These are phyloP conservation scores for Simplicillium sp. DNA, from an alignment of 2,329 filamentous ascomycete species.

Conservation along the genomic window DNA sequence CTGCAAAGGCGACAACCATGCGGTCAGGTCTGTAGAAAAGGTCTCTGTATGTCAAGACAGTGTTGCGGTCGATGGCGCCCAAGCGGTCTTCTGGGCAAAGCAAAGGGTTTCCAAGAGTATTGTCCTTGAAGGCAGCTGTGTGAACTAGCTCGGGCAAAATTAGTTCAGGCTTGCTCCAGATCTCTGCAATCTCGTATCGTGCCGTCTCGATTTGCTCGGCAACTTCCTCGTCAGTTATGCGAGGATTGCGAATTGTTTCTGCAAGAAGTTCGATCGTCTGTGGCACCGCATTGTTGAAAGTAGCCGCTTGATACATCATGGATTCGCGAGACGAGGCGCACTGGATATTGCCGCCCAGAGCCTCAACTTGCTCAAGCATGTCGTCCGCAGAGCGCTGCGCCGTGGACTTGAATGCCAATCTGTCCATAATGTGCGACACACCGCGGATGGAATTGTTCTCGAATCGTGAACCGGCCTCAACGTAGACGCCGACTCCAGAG, in stretches of 20 bases:
- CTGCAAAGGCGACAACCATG: conserved; percentile 92
- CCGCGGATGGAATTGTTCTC: conserved; percentile 79
- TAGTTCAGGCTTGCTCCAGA: conserved; percentile 94
- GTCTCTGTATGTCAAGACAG: conserved; percentile 70
- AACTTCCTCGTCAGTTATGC: conserved; percentile 80
- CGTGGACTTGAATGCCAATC: conserved; percentile 89
- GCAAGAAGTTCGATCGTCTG: conserved; percentile 76
- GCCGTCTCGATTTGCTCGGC: conserved; percentile 80
- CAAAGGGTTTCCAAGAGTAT: conserved; percentile 89
- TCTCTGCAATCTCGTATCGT: conserved; percentile 91
- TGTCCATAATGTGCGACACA: conserved; percentile 92
- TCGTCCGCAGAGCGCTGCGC: conserved; percentile 62
- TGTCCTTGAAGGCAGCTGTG: conserved; percentile 90
- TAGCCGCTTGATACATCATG: conserved; percentile 97
- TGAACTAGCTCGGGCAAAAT: conserved; percentile 93
- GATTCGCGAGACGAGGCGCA: conserved; percentile 92
- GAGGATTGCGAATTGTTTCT: conserved; percentile 83
- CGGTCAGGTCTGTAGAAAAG: conserved; percentile 82
- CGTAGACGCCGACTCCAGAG: conserved; percentile 88
- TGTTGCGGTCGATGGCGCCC: conserved; percentile 59
- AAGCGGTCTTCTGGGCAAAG: conserved; percentile 83
- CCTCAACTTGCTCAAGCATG: conserved; percentile 82
- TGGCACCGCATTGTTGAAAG: conserved; percentile 88
- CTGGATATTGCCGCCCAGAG: conserved; percentile 89
- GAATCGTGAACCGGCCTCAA: conserved; percentile 91